These are phyloP conservation scores for Emydomyces testavorans DNA, from an alignment of 2,329 filamentous ascomycete species.

Conservation along the genomic window DNA sequence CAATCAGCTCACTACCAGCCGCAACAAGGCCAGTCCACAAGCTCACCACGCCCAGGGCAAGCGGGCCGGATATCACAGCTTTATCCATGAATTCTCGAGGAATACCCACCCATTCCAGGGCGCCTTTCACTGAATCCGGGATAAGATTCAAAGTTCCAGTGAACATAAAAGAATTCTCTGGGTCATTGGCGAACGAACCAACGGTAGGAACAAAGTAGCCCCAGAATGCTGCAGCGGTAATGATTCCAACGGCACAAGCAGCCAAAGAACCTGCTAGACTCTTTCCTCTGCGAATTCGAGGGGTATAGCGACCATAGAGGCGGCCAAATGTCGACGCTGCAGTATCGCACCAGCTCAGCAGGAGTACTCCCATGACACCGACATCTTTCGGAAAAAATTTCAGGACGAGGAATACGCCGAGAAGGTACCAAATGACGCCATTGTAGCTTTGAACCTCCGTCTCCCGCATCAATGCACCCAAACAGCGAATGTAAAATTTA, in stretches of 20 bases:
- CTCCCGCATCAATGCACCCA: conserved; percentile 93
- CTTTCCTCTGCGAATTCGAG: conserved; percentile 73
- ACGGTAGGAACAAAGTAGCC: conserved; percentile 64
- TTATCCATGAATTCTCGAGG: conserved; percentile 36
- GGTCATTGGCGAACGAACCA: conserved; percentile 57
- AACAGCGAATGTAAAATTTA: conserved; percentile 66
- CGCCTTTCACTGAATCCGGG: conserved; percentile 47
- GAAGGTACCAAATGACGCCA: conserved; percentile 90
- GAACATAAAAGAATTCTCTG: conserved; percentile 66
- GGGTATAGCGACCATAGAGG: conserved; percentile 79
- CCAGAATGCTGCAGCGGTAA: conserved; percentile 77
- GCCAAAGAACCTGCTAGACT: conserved; percentile 80
- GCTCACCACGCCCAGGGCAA: conserved; percentile 70
- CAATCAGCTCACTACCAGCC: conserved; percentile 77
- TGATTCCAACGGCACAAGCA: conserved; percentile 70
- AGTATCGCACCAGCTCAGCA: conserved; percentile 96
- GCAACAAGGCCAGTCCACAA: conserved; percentile 81
- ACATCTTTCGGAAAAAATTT: conserved; percentile 88
- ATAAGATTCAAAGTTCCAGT: conserved; percentile 58
- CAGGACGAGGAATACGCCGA: conserved; percentile 78
- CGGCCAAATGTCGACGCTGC: conserved; percentile 90
- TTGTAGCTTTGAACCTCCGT: conserved; percentile 91
- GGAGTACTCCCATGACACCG: conserved; percentile 73
- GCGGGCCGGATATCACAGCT: conserved; percentile 53
- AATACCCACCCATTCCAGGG: conserved; percentile 44